These are phyloP conservation scores for Debaryomyces subglobosus DNA, from an alignment of 1,139 yeast genomes.

Conservation along the genomic window DNA sequence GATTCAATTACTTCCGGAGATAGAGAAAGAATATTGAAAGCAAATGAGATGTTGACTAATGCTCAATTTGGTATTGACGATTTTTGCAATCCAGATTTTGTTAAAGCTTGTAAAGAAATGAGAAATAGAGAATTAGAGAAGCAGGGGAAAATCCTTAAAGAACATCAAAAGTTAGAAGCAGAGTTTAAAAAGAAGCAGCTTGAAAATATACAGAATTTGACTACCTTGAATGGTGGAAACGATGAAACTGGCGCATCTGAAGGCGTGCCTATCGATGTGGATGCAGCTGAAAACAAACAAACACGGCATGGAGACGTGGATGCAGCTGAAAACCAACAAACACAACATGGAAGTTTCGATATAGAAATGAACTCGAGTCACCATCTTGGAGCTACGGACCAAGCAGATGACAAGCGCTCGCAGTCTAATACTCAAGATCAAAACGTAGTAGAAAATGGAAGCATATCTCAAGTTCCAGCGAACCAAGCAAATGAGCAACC, in stretches of 20 bases:
- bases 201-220: constrained; percentile 13
- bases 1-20: constrained; percentile 80
- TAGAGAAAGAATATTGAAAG: constrained; percentile 82
- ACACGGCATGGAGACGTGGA: neutral
- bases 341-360: neutral
- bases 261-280: neutral
- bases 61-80: constrained; percentile 97
- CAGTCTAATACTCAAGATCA: neutral
- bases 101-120: constrained; percentile 75
- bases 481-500: neutral
- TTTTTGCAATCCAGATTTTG: constrained; percentile 70
- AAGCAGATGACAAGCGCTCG: neutral
- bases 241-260: constrained; percentile 16
- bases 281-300: neutral
- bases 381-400: neutral
- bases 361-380: neutral
- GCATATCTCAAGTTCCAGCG: neutral
- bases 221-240: neutral
- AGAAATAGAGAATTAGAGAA: constrained; percentile 67
- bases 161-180: constrained; percentile 33
- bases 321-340: neutral
- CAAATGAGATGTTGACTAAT: constrained; percentile 95
- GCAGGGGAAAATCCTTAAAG: constrained; percentile 49
- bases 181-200: constrained; percentile 28
- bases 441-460: constrained; percentile 3